Base-by-base conservation (phyloP, 2,329 filamentous ascomycete genomes). In the Cordyceps javanica region DNA sequence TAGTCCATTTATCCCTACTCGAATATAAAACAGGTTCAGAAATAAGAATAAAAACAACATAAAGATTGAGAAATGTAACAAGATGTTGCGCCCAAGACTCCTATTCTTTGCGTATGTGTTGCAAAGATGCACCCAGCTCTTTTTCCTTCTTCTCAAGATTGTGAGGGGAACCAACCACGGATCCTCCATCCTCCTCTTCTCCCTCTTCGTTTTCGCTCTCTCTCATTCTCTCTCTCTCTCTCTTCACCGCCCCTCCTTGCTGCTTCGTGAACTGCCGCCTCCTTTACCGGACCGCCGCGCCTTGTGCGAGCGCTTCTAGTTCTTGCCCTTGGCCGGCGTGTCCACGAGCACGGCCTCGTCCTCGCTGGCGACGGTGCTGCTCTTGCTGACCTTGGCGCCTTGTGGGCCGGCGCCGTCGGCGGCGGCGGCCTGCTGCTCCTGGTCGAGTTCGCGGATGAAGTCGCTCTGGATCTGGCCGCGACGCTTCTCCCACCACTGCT, bases 401-500 rank as follows among this genome's bases (percentile, higher is more conserved):
- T 69, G 14, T 30, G 34, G 19, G 23, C 23, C 21, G 26, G n/a
- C 72, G 64, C 77, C 74, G 60, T 82, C 79, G 61, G 81, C 21
- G 9, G 25, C 19, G 10, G 19, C 36, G 11, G 44, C 9, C 6
- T n/a, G 42, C 11, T 25, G 16, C 16, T 56, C 54, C 11, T 83
- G 81, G 57, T 92, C 88, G 49, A 96, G 77, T 76, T 97, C 91
- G 73, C 89, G 90, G 82, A 95, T 87, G 66, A 94, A 91, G 14
- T 86, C 87, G 55, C 82, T 79, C 70, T 88, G 81, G 63, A 95
- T 91, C 61, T 80, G 81, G 46, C 83, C 81, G 65, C 86, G 83
- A 69, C 88, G 89, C 78, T 89, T 89, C 70, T 91, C 90, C 94
- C 94, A 99, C 91, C 91, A 96, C 68, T 87, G 81, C 75, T 89